Conservation (phyloP, 768 basidiomycete species). For the Dacryopinax primogenitus region DNA sequence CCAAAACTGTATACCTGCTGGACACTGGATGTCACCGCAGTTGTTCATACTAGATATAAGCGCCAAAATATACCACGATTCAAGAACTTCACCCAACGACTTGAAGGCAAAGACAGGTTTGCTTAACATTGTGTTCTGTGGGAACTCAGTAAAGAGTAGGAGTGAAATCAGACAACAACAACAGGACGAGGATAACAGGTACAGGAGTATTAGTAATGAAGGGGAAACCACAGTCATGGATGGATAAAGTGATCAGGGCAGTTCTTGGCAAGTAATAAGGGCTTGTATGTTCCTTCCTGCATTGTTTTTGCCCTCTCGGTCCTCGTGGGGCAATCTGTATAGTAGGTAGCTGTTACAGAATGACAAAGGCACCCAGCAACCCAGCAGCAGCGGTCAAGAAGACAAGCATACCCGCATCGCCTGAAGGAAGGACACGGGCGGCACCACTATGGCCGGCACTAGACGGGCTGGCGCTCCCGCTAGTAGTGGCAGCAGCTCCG, state of each 20-base stretch:
- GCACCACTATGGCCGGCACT: background rate
- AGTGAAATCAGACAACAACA: no score
- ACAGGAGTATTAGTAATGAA: no score
- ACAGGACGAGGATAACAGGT: no score
- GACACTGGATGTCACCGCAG: background rate
- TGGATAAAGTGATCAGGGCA: no score
- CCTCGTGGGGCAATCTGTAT: background rate
- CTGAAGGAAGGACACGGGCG: background rate
- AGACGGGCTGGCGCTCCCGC: background rate
- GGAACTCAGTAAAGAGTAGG: no score
- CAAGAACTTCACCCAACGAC: no score
- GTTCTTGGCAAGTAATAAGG: no score
- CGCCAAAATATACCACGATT: background rate
- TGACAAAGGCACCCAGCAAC: background rate
- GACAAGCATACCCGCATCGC: background rate
- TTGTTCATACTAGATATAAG: no score
- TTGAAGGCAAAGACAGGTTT: no score
- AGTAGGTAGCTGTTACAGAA: background rate
- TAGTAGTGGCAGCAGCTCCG: background rate
- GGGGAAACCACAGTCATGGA: no score
- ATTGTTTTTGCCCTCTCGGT: background rate
- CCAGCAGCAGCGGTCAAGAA: background rate
- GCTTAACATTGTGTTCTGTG: no score
- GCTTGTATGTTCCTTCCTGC: no score
- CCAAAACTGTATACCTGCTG: background rate